These are phyloP conservation scores for Uronychia binucleata DNA, from an alignment of 73 alveolate species.

Conservation along the genomic window DNA sequence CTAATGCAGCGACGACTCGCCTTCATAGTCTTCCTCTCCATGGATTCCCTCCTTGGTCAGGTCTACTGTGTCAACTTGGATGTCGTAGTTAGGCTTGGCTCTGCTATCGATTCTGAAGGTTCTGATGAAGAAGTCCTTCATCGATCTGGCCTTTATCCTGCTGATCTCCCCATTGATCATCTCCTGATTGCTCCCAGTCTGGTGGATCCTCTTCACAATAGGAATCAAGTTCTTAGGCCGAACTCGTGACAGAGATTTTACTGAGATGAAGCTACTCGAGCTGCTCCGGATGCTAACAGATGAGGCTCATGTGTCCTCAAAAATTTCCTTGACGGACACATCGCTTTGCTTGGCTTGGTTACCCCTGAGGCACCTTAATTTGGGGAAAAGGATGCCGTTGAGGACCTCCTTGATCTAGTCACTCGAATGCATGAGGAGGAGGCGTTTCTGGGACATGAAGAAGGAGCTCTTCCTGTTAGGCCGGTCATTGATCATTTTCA, in stretches of 20 bases:
- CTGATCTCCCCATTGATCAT: not conserved
- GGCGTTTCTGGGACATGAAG: not conserved
- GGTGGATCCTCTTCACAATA: not conserved
- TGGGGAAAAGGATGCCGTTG: not conserved
- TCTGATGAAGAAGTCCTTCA: not conserved
- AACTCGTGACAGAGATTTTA: not conserved
- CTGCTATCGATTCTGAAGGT: too few species aligned
- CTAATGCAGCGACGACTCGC: too few species aligned
- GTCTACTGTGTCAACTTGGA: too few species aligned
- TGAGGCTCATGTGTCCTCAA: not conserved
- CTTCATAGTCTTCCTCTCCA: not conserved
- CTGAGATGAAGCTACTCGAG: not conserved
- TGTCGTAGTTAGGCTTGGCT: too few species aligned
- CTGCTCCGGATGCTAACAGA: not conserved
- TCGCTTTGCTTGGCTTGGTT: not conserved
- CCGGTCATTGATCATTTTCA: not conserved
- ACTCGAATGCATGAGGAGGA: not conserved
- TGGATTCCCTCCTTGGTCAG: not conserved
- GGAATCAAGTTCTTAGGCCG: not conserved
- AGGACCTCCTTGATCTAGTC: not conserved
- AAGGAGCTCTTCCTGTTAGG: not conserved
- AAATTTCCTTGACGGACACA: not conserved
- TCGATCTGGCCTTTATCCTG: not conserved
- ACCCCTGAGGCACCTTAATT: not conserved
- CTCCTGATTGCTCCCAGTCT: not conserved